Evolutionary conservation across 225 moss, liverwort and hornwort species (phyloP), one percentile per base, ranked within the genome.

Genomic region (Takakia lepidozioides): DNA sequence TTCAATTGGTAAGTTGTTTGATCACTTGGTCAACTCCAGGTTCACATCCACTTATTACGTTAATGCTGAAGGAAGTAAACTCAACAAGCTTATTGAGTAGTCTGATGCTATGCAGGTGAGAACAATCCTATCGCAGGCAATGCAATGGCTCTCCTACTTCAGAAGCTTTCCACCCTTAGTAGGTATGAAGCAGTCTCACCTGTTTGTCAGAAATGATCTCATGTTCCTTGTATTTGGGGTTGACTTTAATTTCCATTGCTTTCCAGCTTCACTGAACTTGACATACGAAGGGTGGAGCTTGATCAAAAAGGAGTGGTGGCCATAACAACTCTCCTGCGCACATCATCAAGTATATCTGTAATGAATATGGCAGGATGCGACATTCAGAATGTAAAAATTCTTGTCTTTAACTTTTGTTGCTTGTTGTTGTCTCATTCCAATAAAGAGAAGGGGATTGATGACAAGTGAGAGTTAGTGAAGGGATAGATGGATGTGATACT

Each of bases 261-360:
- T 47, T 64, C 30, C 69, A 98, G 95, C 64, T 91, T 98, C 75
- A 66, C 87, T 24, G 87, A 91, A 67, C 84, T 98, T 53, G 87
- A 98, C 61, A 45, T 98, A 59, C 76, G 66, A 29, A 82, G 87
- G 7, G 55, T 98, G 41, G 91, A 87, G 58, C 85, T 98, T 43
- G 95, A 98, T 41, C 78, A 81, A 29, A 71, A 64, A 49, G 91
- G 78, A 63, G 61, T 98, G 19, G 20, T 56, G 37, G 75, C 84
- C 52, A 58, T 74, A 44, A 52, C 68, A 49, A 47, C 25, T 29
- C 68, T 98, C 29, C 65, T 98, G 45, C 70, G 69, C 19, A 76
- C 66, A 38, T 90, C 95, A 26, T 70, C 64, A 27, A 91, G 85
- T 76, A 71, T 98, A 19, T 78, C 87, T 29, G 22, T 45, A 25